Conservation (phyloP, 176 grass and related monocot species). For the Guadua angustifolia region DNA sequence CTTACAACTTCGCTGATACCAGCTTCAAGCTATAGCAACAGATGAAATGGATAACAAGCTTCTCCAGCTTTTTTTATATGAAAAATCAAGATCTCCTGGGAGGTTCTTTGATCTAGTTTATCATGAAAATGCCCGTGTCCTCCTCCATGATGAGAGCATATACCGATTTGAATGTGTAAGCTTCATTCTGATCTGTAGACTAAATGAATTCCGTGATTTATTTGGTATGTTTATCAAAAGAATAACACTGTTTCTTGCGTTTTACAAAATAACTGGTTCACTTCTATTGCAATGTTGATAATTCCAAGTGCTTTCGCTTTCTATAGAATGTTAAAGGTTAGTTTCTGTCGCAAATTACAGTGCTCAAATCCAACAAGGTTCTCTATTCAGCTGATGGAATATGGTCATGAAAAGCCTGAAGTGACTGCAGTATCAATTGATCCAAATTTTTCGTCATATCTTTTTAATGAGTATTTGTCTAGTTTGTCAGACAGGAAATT, state of each 20-base stretch:
- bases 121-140: slow-evolving; percentile 92
- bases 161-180: slow-evolving; percentile 97
- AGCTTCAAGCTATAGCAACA: slow-evolving; percentile 97
- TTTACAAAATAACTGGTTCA: neutral
- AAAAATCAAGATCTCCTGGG: slow-evolving; percentile 83
- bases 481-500: slow-evolving; percentile 56
- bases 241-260: neutral
- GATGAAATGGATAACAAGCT: slow-evolving; percentile 99
- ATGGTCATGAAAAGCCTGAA: slow-evolving; percentile 94
- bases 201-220: neutral
- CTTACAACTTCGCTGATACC: slow-evolving; percentile 34
- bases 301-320: neutral
- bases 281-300: neutral
- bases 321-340: slow-evolving; percentile 23
- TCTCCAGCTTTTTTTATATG: slow-evolving; percentile 90
- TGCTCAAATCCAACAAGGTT: slow-evolving; percentile 67
- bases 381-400: slow-evolving; percentile 94
- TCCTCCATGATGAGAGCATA: slow-evolving; percentile 94
- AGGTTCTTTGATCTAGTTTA: slow-evolving; percentile 93
- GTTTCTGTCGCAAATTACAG: slow-evolving; percentile 59
- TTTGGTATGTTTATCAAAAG: neutral
- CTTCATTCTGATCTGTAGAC: slow-evolving; percentile 6
- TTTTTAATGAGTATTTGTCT: slow-evolving; percentile 71
- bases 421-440: slow-evolving; percentile 90
- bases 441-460: slow-evolving; percentile 89